Base-by-base conservation (phyloP, 805 yeast genomes). In the Sungouiella blattae region DNA sequence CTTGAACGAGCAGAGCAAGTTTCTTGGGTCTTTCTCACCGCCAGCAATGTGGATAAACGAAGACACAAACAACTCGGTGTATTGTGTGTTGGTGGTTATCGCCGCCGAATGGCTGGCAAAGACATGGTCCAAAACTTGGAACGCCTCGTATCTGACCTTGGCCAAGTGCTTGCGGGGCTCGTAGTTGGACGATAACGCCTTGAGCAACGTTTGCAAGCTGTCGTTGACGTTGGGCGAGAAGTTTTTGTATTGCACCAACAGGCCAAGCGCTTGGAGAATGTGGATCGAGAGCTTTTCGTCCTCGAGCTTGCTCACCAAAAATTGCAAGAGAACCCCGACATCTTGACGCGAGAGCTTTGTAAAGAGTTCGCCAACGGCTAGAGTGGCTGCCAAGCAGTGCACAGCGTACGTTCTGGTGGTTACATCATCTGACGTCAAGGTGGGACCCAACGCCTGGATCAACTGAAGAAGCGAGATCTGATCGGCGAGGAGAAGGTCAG, bases 11-110 rank as follows among this genome's bases (percentile, higher is more conserved):
- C 74, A 41, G 48, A 93, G 55, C 43, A 93, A 66, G 58, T 94
- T 93, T 40, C 84, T 72, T 3, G 99, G 99, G 58, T 93, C 98
- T 50, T 93, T 94, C 53, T 93, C 99, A 25, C 95, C 95, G 11
- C 77, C 68, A 2, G 95, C 85, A 18, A 87, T 53, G 38, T 78
- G 77, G 23, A 86, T 53, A 44, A 83, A 89, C 0, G 83, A 57
- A 25, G 71, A 57, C 22, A 86, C 68, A 34, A 71, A 77, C 3
- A 55, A 46, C 21, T 73, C 74, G 17, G 62, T 62, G 16, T 59
- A 40, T 6, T 35, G 41, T 7, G 46, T 40, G 5, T 40, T 37
- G 6, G 48, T 15, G 11, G 40, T 22, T 17, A 57, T 36, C 32
- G 42, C 53, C 6, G 48, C 52, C 2, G 44, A 30, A 37, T 63